These are phyloP conservation scores for Mediolabrus comicus DNA, from an alignment of 108 stramenopile genomes.

Conservation along the genomic window DNA sequence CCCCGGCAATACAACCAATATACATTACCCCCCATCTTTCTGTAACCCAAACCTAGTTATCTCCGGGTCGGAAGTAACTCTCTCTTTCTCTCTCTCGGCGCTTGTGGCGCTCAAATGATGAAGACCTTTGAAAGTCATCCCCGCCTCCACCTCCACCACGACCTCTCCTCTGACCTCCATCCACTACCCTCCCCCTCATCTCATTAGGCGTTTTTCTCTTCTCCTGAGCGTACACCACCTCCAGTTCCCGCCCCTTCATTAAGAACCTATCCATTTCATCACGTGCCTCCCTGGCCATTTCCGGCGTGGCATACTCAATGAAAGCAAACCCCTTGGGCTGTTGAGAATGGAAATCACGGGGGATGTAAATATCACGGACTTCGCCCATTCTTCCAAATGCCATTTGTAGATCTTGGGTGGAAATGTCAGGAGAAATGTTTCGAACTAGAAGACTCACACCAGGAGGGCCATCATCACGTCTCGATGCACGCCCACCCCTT, in stretches of 20 bases:
- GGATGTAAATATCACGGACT: slow-evolving; percentile 88
- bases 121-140: slow-evolving; percentile 49
- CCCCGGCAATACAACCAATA: slow-evolving; percentile 1
- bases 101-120: slow-evolving; percentile 79
- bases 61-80: slow-evolving; percentile 38
- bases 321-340: slow-evolving; percentile 90
- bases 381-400: slow-evolving; percentile 88
- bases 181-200: slow-evolving; percentile 75
- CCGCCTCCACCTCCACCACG: slow-evolving; percentile 35
- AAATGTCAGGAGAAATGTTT: slow-evolving; percentile 72
- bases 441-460: slow-evolving; percentile 84
- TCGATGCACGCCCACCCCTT: slow-evolving; percentile 45
- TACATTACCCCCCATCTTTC: background rate
- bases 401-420: slow-evolving; percentile 63
- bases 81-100: slow-evolving; percentile 60
- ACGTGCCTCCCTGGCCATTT: slow-evolving; percentile 75
- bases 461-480: slow-evolving; percentile 80
- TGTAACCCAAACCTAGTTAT: background rate
- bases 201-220: slow-evolving; percentile 86
- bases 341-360: slow-evolving; percentile 82
- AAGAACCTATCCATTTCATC: slow-evolving; percentile 89
- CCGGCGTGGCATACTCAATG: slow-evolving; percentile 85
- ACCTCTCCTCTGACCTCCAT: slow-evolving; percentile 34
- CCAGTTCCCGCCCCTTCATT: slow-evolving; percentile 82
- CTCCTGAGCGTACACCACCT: slow-evolving; percentile 90